phyloP scores from a whole-genome alignment of 2,329 filamentous ascomycete species.

The Aspergillus ochraceus region DNA sequence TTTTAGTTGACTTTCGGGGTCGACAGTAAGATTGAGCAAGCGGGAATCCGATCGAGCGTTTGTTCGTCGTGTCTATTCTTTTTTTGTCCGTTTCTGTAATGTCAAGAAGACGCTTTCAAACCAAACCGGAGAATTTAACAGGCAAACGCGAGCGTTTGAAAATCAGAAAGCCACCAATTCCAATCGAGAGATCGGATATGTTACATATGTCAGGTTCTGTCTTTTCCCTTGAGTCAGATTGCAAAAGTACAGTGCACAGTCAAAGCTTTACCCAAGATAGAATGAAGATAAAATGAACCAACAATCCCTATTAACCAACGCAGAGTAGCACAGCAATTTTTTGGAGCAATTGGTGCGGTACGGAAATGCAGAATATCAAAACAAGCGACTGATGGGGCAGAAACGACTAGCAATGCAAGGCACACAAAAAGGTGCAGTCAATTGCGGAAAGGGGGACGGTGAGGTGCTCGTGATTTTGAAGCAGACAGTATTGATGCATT shows the following conservation, averaged over 20 bases:
- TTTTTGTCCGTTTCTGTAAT: neutral
- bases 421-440: constrained; percentile 18
- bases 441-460: constrained; percentile 13
- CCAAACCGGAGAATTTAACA: neutral
- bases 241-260: constrained; percentile 12
- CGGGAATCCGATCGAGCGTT: constrained; percentile 2
- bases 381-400: constrained; percentile 16
- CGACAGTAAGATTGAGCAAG: neutral
- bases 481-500: constrained; percentile 31
- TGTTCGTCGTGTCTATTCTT: constrained; percentile 3
- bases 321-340: neutral
- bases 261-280: constrained; percentile 5
- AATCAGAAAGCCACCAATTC: constrained; percentile 15
- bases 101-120: constrained; percentile 6
- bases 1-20: constrained; percentile 9
- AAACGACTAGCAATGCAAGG: constrained; percentile 28
- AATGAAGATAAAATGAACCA: constrained; percentile 7
- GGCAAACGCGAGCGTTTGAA: neutral
- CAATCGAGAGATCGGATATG: constrained; percentile 9
- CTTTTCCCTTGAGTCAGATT: constrained; percentile 2
- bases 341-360: constrained; percentile 2
- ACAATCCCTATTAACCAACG: neutral
- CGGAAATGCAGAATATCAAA: constrained; percentile 8
- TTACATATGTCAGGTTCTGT: constrained; percentile 16
- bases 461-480: constrained; percentile 26